Evolutionary conservation across 306 rosid species (phyloP).

Genomic region (Vachellia collinsii): DNA sequence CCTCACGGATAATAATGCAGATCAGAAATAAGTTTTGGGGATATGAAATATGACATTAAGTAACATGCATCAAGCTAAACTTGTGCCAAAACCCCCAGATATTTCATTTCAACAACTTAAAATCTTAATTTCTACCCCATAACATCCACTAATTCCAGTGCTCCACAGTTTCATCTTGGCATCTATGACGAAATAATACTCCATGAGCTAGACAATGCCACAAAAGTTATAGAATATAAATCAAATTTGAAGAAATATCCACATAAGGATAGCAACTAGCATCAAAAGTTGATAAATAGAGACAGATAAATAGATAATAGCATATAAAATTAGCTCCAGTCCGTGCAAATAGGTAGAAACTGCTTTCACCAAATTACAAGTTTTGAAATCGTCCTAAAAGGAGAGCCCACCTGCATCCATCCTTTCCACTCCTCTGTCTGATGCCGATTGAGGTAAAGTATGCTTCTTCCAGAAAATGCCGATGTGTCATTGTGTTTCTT

Average conservation of each 20-base stretch:
- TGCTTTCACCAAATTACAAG: constrained; percentile 15
- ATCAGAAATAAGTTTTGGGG: constrained; percentile 9
- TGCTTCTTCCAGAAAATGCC: constrained; percentile 77
- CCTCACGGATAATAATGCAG: constrained; percentile 18
- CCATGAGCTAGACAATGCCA: constrained; percentile 4
- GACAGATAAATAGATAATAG: constrained; percentile 1
- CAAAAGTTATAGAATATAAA: constrained; percentile 3
- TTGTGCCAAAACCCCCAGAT: not conserved
- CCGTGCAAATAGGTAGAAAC: not conserved
- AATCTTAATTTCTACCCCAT: constrained; percentile 29
- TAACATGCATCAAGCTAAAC: constrained; percentile 15
- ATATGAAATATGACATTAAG: constrained; percentile 30
- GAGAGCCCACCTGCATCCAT: constrained; percentile 97
- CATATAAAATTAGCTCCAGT: not conserved
- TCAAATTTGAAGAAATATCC: constrained; percentile 13
- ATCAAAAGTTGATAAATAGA: constrained; percentile 15
- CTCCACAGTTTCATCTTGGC: constrained; percentile 26
- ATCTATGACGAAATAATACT: constrained; percentile 34
- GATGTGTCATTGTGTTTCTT: constrained; percentile 85
- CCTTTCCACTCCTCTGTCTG: constrained; percentile 99
- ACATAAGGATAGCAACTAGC: constrained; percentile 9
- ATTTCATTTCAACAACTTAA: constrained; percentile 30
- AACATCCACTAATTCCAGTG: constrained; percentile 31
- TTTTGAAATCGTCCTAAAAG: constrained; percentile 23
- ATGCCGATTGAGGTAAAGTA: constrained; percentile 94